Percentiles rank a stretch among this genome's conserved stretches.
Conservation (phyloP, 2,329 filamentous ascomycete genomes). For the Gaeumannomyces tritici region DNA sequence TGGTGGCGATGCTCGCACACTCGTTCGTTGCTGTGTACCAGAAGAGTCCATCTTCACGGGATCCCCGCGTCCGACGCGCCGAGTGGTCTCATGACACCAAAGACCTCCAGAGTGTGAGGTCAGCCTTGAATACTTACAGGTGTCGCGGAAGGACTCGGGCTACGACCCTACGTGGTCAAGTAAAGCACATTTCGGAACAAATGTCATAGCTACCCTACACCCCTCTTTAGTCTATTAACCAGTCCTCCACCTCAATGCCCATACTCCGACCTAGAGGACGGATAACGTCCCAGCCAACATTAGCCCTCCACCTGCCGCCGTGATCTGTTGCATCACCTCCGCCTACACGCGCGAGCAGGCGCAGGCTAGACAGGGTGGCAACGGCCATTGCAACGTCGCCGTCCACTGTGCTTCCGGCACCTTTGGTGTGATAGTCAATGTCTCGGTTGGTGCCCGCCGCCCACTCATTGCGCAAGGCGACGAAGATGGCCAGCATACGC, state of each 20-base stretch:
- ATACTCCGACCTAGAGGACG: slow-evolving; percentile 61
- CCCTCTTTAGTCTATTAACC: slow-evolving; percentile 49
- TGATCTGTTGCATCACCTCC: slow-evolving; percentile 56
- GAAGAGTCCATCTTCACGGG: too few species aligned
- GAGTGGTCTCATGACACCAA: too few species aligned
- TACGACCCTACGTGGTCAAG: too few species aligned
- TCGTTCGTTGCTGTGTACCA: too few species aligned
- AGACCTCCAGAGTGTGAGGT: too few species aligned
- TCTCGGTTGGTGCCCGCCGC: slow-evolving; percentile 17
- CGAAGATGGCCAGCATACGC: slow-evolving; percentile 68
- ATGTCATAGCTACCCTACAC: too few species aligned
- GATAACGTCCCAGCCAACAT: slow-evolving; percentile 70
- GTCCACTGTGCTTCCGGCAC: slow-evolving; percentile 27
- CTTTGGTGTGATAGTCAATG: slow-evolving; percentile 9
- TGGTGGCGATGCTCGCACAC: too few species aligned
- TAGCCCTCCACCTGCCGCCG: slow-evolving; percentile 66
- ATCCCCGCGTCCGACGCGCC: too few species aligned
- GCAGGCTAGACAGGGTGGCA: slow-evolving; percentile 62
- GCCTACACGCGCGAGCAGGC: slow-evolving; percentile 57
- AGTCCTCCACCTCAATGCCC: slow-evolving; percentile 71
- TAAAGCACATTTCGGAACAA: too few species aligned
- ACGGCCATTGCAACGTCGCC: slow-evolving; percentile 54
- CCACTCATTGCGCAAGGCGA: slow-evolving; percentile 53
- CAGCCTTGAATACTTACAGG: too few species aligned
- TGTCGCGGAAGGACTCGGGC: too few species aligned